Base-by-base conservation (phyloP, 2,329 filamentous ascomycete species). In the Fusarium succisae region DNA sequence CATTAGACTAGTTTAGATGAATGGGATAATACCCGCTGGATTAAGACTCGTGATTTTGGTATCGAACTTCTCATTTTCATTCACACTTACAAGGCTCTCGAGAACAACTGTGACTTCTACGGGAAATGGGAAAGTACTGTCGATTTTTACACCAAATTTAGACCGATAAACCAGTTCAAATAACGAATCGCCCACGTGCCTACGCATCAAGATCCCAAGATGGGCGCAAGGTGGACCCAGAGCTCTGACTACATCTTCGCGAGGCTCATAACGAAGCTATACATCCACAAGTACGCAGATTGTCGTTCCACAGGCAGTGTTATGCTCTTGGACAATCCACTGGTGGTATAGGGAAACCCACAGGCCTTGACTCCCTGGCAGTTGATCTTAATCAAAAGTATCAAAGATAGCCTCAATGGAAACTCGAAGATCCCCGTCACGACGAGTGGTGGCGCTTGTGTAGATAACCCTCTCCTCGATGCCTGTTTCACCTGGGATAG, bases 231-330 rank as follows among this genome's bases (percentile, higher is more conserved):
- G 0, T 78, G 69, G 75, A 39, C 41, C 3, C 47, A 75, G 47
- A 77, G 69, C 54, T 70, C 71, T 1, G 73, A 77, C 39, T 77
- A 78, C 11, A 78, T 76, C 15, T 35, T 35, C 32, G 32, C 32
- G 32, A 35, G 2, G 13, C 32, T 2, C 6, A 35, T 14, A 35
- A 14, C 32, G 13, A 35, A 35, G 32, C 32, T 35, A 35, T 2
- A 2, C 2, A 35, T 35, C 32, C 32, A 15, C 32, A n/a, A n/a
- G n/a, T 15, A 35, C 6, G 14, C 32, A 35, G 14, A 15, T 14
- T 35, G 14, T 35, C 14, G 32, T 35, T 35, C 32, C 14, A 8
- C 14, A 15, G 14, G 32, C 6, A 35, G 14, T 8, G 32, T 8
- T 15, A 35, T 35, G 32, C 32, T 8, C 14, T 35, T 35, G 32